Evolutionary conservation across 1,284 basidiomycete species (phyloP), one percentile per base, ranked within the genome.

Genomic region (Mycosarcoma maydis): DNA sequence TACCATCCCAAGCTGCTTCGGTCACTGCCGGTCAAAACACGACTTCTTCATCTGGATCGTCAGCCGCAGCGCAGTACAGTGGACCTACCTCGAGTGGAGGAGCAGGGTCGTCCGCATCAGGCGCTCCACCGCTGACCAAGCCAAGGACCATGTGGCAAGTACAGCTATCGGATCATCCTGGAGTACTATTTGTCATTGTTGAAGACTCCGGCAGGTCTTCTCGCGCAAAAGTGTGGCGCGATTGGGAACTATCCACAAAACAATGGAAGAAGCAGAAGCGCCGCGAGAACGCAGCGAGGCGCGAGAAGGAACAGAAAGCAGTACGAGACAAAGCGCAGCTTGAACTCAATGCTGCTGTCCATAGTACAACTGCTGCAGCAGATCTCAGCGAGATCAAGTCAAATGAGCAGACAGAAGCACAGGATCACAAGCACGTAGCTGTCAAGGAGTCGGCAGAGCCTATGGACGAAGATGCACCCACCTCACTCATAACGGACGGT

Each of bases 141-240:
- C 69, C 69, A 1, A 47, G 69, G 24, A 67, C 69, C 13, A 72
- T 72, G 62, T 72, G 69, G 69, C 69, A 72, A 26, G 53, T 72
- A 8, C 52, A 54, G 58, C 39, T 73, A 2, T 73, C 64, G 1
- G 66, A 69, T 29, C 38, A 58, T 53, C 69, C 72, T 13, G 69
- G 69, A 4, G 54, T 72, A 13, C 58, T 74, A 17, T 76, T 72
- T 22, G 59, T 64, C 6, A 52, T 76, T 11, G 54, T 67, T 10
- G 74, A 76, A 38, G 74, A 71, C 34, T 57, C 68, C 1, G 72
- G 72, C 13, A 66, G 56, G 32, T 24, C 55, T 13, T 70, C 66
- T 14, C 39, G 70, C 30, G 69, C 69, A 4, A 72, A 62, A 22
- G 55, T 53, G 4, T 67, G 69, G 69, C 38, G 52, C 10, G 69